Percentiles rank a stretch among this genome's conserved stretches.
Conservation (phyloP, 1,284 basidiomycete species). For the Sphagnurus paluster region DNA sequence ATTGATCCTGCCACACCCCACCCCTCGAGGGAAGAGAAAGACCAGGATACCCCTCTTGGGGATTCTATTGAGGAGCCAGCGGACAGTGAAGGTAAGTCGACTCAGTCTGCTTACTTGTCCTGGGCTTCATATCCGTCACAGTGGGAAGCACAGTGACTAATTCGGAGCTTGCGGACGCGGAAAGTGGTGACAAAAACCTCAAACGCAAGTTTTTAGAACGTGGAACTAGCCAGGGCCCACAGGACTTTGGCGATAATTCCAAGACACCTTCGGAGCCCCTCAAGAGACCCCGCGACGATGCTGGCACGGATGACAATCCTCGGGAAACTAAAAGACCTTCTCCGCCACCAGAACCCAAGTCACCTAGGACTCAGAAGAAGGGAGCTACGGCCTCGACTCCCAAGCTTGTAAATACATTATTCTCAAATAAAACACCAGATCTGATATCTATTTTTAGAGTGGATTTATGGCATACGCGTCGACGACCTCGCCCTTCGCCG, state of each 20-base stretch:
- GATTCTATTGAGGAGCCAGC: constrained; percentile 10
- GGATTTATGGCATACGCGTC: constrained; percentile 79
- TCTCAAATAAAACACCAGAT: constrained; percentile 10
- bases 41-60: too few species aligned
- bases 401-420: constrained; percentile 45
- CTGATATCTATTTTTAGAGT: constrained; percentile 23
- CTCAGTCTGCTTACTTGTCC: neutral
- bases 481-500: constrained; percentile 65
- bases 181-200: constrained; percentile 54
- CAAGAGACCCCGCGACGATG: constrained; percentile 56
- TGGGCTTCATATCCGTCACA: too few species aligned
- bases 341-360: constrained; percentile 60
- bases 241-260: constrained; percentile 27
- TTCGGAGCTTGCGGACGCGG: constrained; percentile 28
- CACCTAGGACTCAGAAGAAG: constrained; percentile 30
- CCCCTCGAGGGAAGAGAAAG: constrained; percentile 11
- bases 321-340: constrained; percentile 64
- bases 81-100: constrained; percentile 16
- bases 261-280: constrained; percentile 34
- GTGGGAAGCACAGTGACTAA: constrained; percentile 2
- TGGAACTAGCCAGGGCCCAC: constrained; percentile 57
- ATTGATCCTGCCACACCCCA: constrained; percentile 16
- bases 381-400: constrained; percentile 34
- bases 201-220: constrained; percentile 65
- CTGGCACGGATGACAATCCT: constrained; percentile 56